These are phyloP conservation scores for Saraca asoca DNA, from an alignment of 331 rosid genomes.

Conservation along the genomic window DNA sequence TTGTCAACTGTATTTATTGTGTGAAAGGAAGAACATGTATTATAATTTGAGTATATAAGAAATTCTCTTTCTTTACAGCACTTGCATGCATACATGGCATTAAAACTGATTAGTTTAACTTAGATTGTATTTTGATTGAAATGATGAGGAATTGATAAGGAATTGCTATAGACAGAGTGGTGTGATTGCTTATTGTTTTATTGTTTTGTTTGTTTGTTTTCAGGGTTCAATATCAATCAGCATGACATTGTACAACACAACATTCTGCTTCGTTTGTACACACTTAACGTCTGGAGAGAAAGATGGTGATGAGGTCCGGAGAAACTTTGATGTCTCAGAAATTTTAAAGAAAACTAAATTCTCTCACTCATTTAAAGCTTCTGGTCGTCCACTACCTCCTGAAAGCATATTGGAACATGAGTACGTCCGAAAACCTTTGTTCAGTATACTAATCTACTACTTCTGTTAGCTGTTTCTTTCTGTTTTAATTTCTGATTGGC, in stretches of 20 bases:
- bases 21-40: no score
- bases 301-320: conserved; percentile 71
- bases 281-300: conserved; percentile 92
- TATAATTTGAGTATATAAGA: no score
- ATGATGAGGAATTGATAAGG: no score
- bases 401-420: conserved; percentile 73
- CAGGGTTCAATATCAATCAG: conserved; percentile 91
- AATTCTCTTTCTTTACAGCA: no score
- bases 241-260: conserved; percentile 65
- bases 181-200: no score
- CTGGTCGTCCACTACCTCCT: conserved; percentile 42
- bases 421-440: conserved; percentile 52
- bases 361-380: conserved; percentile 41
- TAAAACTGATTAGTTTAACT: no score
- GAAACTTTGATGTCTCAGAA: conserved; percentile 77
- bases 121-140: no score
- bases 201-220: neutral
- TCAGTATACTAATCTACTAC: no score
- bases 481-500: neutral
- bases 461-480: neutral
- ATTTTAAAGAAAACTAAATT: conserved; percentile 81
- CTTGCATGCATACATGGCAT: no score
- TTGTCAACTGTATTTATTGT: no score
- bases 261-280: conserved; percentile 87
- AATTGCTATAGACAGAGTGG: no score